Evolutionary conservation across 495 filamentous ascomycete species (phyloP), one percentile per base, ranked within the genome.

Genomic region (Podospora pseudocomata): DNA sequence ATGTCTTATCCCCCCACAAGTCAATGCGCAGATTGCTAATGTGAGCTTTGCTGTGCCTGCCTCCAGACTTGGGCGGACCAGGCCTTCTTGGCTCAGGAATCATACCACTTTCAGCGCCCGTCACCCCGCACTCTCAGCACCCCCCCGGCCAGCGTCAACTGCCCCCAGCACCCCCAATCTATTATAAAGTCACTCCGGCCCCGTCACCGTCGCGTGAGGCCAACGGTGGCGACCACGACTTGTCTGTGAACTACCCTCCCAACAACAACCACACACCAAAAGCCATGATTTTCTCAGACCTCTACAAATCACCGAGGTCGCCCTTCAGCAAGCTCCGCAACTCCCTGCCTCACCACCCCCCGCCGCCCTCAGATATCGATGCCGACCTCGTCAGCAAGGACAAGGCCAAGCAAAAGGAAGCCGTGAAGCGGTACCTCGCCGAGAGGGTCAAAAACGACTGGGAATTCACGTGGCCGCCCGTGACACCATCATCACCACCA

Each of bases 391-490:
- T 85, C 54, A 83, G 82, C 68, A 79, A 76, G 67, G 86, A 88
- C 75, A 86, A 86, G 72, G 63, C 74, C 28, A 82, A 80, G 75
- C 81, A 84, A 67, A 86, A 86, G 73, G 82, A 84, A 65, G 84
- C 85, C 19, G 80, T 87, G 13, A 83, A 77, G 68, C 79, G 76
- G 56, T 81, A 78, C 62, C 79, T 91, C 39, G 72, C 74, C 16
- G 84, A 86, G 27, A 84, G 81, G 70, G 77, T 90, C 34, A 83
- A 83, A 65, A 78, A 83, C 72, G 86, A 90, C 72, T 91, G 88
- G 88, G 74, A 80, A 0, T 83, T 84, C 66, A 55, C 70, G 18
- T 85, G 83, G 83, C 78, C 78, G 26, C 76, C 75, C 27, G 62
- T 62, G 27, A 56, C 55, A 28, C 30, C 54, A 32, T 65, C 30